Evolutionary conservation across 805 yeast genomes (phyloP), one percentile per base, ranked within the genome.

Genomic region (Suhomyces emberorum): DNA sequence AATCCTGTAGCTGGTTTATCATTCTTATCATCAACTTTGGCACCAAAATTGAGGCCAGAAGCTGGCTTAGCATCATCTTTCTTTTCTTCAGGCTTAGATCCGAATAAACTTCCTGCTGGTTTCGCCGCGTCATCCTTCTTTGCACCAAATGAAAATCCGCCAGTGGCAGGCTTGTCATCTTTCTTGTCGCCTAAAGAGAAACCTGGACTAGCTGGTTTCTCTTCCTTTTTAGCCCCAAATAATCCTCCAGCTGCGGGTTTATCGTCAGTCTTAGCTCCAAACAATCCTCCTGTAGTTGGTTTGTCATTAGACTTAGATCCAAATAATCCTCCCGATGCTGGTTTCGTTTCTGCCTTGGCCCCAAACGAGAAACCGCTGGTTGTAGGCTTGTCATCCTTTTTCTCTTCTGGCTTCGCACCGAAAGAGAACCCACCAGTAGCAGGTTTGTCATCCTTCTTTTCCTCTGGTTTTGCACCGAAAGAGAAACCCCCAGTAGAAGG

Each of bases 71-170:
- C 35, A 2, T 24, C 23, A 17, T 36, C 44, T 25, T 33, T 34
- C 27, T 42, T 47, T 11, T 41, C 51, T 6, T 39, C 45, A 4
- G 47, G 20, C 18, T 44, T 43, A 9, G 49, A 44, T 6, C 52
- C 55, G 21, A 48, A 38, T 3, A 44, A 36, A 23, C 43, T 38
- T 6, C 27, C 24, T 9, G 39, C 4, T 3, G 46, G 30, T 10
- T 52, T 47, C 23, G 39, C 40, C n/a, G 35, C 44, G 7, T 42
- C 43, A 22, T 39, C 43, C 30, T 49, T 47, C 17, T 42, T 51
- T 11, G 49, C 37, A 20, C 56, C 57, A 29, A 55, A 54, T 7
- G 49, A 43, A 28, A 48, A 48, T 4, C 48, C 38, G 19, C 55
- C 9, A 23, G 22, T 9, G 9, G 22, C 22, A 7, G 22, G 22